Evolutionary conservation across 208 protist genomes (phyloP), one percentile per base, ranked within the genome.

Genomic region (Trypanosoma conorhini): DNA sequence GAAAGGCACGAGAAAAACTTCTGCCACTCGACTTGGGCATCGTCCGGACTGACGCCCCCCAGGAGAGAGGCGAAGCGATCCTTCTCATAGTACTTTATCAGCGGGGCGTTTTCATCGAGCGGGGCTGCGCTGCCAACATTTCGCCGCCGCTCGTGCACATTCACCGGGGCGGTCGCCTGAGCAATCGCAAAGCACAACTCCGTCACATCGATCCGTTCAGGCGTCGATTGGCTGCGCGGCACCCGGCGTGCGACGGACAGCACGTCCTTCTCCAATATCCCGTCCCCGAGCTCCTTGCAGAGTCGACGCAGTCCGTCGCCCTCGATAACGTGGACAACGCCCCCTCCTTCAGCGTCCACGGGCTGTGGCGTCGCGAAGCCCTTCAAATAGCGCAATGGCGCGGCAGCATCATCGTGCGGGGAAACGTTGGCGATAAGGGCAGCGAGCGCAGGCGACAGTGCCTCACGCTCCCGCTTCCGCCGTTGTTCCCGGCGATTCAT

Each of bases 131-230:
- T 77, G 4, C 75, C 87, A 5, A 79, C 84, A 30, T 70, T 78
- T 42, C 82, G 81, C 8, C 92, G 81, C 19, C 89, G 83, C 64
- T 89, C 87, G 72, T 93, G 87, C 19, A 90, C 80, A 54, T 72
- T 67, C 12, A 87, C 74, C 17, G 92, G 89, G 5, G 80, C 75
- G 17, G 73, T 81, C 21, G 76, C 86, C 59, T 93, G 85, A 60
- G 74, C 78, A 60, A 95, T 73, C 24, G 86, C 89, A 82, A 97
- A 97, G 69, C 88, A 93, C 65, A 97, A 72, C 79, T 97, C 89
- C 5, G 84, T 79, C 17, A 94, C 78, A 58, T 86, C 74, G 60
- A 97, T 81, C 22, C 55, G 42, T 22, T 91, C 76, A 21, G 60
- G 46, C 2, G 89, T 92, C n/a, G 89, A 94, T 38, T 78, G 88